Evolutionary conservation across 2,329 filamentous ascomycete species (phyloP), one percentile per base, ranked within the genome.

Genomic region (Aspergillus ochraceus): DNA sequence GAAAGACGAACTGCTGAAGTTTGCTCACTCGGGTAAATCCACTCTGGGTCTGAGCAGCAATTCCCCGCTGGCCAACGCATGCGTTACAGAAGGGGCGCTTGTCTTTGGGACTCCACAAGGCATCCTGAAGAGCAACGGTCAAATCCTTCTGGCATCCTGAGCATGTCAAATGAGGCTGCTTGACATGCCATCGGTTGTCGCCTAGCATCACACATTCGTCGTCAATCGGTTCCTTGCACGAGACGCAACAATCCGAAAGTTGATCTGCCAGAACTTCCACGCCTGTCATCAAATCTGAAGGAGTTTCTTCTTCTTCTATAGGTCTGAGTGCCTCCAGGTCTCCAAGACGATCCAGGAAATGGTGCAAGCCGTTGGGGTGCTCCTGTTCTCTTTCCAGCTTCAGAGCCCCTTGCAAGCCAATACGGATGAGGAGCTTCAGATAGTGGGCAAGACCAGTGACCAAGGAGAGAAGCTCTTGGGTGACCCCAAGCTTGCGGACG

Each of bases 401-500:
- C 51, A 99, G 81, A 6, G 95, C 90, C 32, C 94, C 95, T 74
- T 98, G 96, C 29, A 99, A 84, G 72, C 95, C 97, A 68, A 99
- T 99, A 53, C 95, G 88, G 69, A 99, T 99, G 60, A 99, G 86
- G 36, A 99, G 89, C 77, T 99, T 99, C 56, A 99, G 86, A 72
- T 99, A 99, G 76, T 99, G 95, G 19, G 95, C 95, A 54, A 99
- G 84, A 39, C 95, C 94, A 45, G 95, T 99, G 55, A 99, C 95
- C 8, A 99, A 84, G 6, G 94, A 96, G n/a, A 99, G 80, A n/a
- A 99, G 84, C 74, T 99, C 95, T 75, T 99, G 95, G 9, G 95
- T 99, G 32, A 99, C 95, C 49, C 95, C 95, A 47, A 98, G 86
- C 73, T 97, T 95, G 59, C 91, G 86, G 42, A 91, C 88, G n/a